A percentile compares a stretch with the other conserved stretches of the same genome.
Conservation (phyloP, 805 yeast species). For the Schwanniomyces polymorphus region DNA sequence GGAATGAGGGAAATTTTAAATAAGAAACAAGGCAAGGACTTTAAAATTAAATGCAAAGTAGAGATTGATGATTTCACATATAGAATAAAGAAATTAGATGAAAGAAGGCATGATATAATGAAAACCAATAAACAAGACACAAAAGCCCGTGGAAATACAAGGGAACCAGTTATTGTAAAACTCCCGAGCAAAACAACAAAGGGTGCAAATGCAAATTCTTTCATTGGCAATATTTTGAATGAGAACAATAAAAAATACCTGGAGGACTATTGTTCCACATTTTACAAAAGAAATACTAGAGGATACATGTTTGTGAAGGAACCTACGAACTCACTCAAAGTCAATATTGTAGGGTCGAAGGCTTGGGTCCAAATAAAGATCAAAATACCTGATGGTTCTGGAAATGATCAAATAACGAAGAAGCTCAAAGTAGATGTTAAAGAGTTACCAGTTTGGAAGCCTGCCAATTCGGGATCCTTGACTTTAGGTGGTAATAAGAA, state of each 20-base stretch:
- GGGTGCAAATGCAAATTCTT: background rate
- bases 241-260: constrained; percentile 7
- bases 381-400: constrained; percentile 10
- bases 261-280: constrained; percentile 30
- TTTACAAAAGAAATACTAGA: constrained; percentile 29
- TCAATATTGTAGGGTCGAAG: constrained; percentile 20
- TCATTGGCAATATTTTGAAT: background rate
- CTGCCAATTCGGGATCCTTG: constrained; percentile 12
- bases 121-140: background rate
- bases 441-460: constrained; percentile 26
- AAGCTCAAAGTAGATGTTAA: constrained; percentile 26
- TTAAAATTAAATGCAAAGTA: background rate
- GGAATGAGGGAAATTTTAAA: constrained; percentile 1
- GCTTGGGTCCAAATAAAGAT: constrained; percentile 27
- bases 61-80: background rate
- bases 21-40: background rate
- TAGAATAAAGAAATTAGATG: constrained; percentile 2
- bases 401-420: background rate
- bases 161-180: constrained; percentile 3
- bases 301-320: constrained; percentile 38
- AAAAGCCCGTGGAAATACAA: background rate
- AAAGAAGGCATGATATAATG: background rate
- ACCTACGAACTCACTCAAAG: constrained; percentile 25
- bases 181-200: constrained; percentile 3
- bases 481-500: background rate